Base-by-base conservation (phyloP, 495 filamentous ascomycete species). In the Neurospora sp. region DNA sequence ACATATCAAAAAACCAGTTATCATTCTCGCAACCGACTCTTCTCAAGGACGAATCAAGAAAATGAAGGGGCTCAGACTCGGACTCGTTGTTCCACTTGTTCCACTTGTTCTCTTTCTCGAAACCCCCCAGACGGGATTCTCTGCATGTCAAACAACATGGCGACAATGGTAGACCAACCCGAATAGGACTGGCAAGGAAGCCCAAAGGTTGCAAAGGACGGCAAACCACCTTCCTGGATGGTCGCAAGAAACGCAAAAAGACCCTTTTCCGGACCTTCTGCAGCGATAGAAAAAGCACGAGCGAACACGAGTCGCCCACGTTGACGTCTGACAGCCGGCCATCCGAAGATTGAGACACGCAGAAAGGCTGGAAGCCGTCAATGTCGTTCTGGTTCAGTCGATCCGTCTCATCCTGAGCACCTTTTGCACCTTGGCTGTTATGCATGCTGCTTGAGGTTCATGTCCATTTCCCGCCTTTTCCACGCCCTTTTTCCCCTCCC, bases 271-370 rank as follows among this genome's bases (percentile, higher is more conserved):
- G 62, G 39, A 70, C 37, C 62, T 38, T 23, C 42, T 18, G 48
- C 44, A 14, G 66, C 23, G 27, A 70, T 20, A n/a, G 39, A 38
- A n/a, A 73, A 38, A 70, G 54, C 72, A 70, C 42, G 23, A 71
- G 54, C 69, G 72, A 66, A 66, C 54, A 48, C 72, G n/a, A 70
- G 72, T 73, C 72, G 76, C 75, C 76, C 77, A 79, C 77, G 77
- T 76, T 71, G 73, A 76, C 75, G 69, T 35, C 71, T 69, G 71
- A 54, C 70, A 71, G 70, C 39, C 69, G 39, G 20, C 39, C 16
- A 66, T 66, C 54, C 54, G 54, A 66, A 66, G 54, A 66, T 35
- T 35, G 54, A 35, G 54, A 66, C 54, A 66, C 54, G 27, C 54
- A 66, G 54, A 66, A 54, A 62, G 27, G 54, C 54, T 62, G 54